Conservation (phyloP, 2,329 filamentous ascomycete genomes). For the Clarireedia hainanense region DNA sequence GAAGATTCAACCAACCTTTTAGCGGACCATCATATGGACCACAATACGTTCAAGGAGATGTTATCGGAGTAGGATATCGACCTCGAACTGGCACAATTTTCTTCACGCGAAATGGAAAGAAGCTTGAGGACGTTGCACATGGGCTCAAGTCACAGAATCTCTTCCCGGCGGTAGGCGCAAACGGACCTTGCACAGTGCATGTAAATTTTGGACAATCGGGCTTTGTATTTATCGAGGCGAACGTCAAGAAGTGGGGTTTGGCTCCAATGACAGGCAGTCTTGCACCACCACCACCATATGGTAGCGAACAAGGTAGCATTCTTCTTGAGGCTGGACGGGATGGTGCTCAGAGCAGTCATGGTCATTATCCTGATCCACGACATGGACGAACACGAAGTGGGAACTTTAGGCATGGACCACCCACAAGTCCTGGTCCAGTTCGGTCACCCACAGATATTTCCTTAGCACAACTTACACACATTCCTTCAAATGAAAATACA, state of each 20-base stretch:
- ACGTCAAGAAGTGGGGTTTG: conserved; percentile 99
- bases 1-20: conserved; percentile 92
- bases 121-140: conserved; percentile 87
- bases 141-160: conserved; percentile 93
- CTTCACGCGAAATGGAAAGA: conserved; percentile 97
- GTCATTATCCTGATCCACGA: conserved; percentile 32
- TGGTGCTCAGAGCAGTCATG: conserved; percentile 38
- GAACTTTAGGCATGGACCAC: conserved; percentile 63
- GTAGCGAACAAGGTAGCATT: conserved; percentile 94
- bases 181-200: conserved; percentile 84
- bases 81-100: conserved; percentile 92
- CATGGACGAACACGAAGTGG: conserved; percentile 71
- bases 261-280: conserved; percentile 93
- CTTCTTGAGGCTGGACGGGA: conserved; percentile 76
- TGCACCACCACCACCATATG: conserved; percentile 91
- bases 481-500: conserved; percentile 59
- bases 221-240: conserved; percentile 98
- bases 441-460: conserved; percentile 95
- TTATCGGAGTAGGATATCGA: conserved; percentile 90
- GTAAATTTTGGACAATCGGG: conserved; percentile 98
- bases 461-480: conserved; percentile 72
- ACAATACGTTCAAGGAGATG: conserved; percentile 82
- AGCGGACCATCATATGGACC: conserved; percentile 72
- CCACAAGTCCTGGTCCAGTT: conserved; percentile 80
- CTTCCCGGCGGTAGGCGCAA: conserved; percentile 94